Conservation (phyloP, 2,329 filamentous ascomycete species). For the Alternaria ethzedia region DNA sequence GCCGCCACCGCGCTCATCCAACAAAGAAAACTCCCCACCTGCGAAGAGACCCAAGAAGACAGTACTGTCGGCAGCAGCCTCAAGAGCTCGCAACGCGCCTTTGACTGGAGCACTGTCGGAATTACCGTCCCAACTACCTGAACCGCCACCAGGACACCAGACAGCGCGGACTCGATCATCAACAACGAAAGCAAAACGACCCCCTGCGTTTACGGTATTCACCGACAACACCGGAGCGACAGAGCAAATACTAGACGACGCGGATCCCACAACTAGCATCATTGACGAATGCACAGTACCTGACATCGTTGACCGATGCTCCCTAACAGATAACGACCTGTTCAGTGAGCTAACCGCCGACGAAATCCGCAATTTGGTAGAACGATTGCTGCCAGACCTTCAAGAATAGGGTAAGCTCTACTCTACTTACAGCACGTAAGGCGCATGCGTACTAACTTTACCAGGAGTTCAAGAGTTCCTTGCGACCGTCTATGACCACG, state of each 20-base stretch:
- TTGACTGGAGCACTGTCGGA: neutral
- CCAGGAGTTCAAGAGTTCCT: neutral
- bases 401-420: neutral
- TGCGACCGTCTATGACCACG: neutral
- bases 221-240: neutral
- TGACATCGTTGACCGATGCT: neutral
- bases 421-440: neutral
- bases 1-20: neutral
- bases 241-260: neutral
- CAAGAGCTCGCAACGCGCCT: neutral
- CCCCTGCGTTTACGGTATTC: neutral
- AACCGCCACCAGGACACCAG: neutral
- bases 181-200: neutral
- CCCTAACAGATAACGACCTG: neutral
- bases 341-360: neutral
- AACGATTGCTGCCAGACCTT: neutral
- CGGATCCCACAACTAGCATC: neutral
- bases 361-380: neutral
- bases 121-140: neutral
- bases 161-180: neutral
- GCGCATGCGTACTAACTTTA: neutral
- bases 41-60: neutral
- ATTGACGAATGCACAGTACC: neutral
- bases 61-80: neutral
- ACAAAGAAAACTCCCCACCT: neutral